Conservation (phyloP, 2,329 filamentous ascomycete species). For the Colletotrichum sp. region DNA sequence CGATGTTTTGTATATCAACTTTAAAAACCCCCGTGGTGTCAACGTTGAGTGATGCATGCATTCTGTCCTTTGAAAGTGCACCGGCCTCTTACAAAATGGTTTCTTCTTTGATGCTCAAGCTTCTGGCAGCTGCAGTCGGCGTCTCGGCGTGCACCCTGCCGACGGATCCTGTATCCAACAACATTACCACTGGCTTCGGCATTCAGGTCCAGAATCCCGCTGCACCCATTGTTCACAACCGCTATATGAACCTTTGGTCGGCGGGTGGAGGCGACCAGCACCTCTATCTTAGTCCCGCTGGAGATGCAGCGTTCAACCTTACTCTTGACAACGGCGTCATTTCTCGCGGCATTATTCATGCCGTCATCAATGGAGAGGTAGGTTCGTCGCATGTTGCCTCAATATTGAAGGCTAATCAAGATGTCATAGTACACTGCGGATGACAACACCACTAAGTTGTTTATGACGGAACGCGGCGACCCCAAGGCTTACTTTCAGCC, state of each 20-base stretch:
- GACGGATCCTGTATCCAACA: conserved; percentile 29
- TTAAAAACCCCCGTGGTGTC: not conserved
- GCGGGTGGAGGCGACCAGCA: conserved; percentile 44
- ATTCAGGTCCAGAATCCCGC: conserved; percentile 42
- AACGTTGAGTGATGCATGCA: not conserved
- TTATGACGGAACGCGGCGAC: conserved; percentile 49
- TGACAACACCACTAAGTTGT: conserved; percentile 53
- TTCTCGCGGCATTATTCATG: conserved; percentile 29
- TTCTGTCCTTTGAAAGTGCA: not conserved
- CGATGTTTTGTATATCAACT: not conserved
- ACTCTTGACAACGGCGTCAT: conserved; percentile 43
- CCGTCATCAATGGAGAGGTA: conserved; percentile 51
- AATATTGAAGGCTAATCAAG: not conserved
- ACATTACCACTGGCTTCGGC: conserved; percentile 37
- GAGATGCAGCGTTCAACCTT: conserved; percentile 38
- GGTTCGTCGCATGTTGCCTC: not conserved
- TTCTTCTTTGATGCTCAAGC: not conserved
- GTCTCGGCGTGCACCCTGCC: conserved; percentile 36
- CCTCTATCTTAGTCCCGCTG: conserved; percentile 42
- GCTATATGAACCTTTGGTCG: conserved; percentile 37
- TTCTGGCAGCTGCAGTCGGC: conserved; percentile 25
- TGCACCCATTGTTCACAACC: conserved; percentile 39
- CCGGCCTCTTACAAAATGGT: not conserved
- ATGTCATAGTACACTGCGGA: conserved; percentile 38
- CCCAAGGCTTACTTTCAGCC: conserved; percentile 44